phyloP scores from a whole-genome alignment of 805 yeast genomes.

The Yarrowia hollandica region DNA sequence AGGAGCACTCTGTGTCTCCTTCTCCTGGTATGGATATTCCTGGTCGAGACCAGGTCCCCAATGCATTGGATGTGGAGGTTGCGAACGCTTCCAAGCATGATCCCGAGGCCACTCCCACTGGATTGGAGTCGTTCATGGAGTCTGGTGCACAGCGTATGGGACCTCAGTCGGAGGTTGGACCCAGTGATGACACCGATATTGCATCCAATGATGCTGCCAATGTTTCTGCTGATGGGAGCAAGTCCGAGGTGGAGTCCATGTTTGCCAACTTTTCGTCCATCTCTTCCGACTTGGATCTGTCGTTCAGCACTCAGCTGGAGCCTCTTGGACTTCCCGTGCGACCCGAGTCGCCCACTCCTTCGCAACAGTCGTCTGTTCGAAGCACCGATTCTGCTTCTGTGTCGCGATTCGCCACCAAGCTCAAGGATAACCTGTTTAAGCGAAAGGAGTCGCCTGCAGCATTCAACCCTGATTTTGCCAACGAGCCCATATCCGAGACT shows the following conservation, averaged over 20 bases:
- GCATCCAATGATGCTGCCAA: background rate
- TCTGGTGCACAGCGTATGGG: too few relatives aligned
- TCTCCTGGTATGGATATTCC: too few relatives aligned
- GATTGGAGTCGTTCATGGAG: background rate
- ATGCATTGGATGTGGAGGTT: background rate
- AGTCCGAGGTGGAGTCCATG: slow-evolving; percentile 7
- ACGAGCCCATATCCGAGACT: background rate
- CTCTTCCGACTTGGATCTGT: slow-evolving; percentile 16
- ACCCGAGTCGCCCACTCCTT: slow-evolving; percentile 25
- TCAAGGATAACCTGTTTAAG: slow-evolving; percentile 27
- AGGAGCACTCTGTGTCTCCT: too few relatives aligned
- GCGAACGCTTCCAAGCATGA: background rate
- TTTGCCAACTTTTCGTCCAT: slow-evolving; percentile 24
- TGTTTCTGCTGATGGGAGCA: too few relatives aligned
- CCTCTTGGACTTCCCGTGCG: slow-evolving; percentile 22
- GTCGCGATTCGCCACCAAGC: slow-evolving; percentile 24
- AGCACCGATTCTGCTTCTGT: slow-evolving; percentile 19
- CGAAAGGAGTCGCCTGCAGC: slow-evolving; percentile 2
- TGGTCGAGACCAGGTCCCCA: too few relatives aligned
- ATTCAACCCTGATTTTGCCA: slow-evolving; percentile 2
- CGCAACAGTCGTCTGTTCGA: slow-evolving; percentile 27
- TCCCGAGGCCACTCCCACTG: slow-evolving; percentile 1
- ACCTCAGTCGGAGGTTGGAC: too few relatives aligned
- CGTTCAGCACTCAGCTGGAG: slow-evolving; percentile 22
- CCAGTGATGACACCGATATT: too few relatives aligned